phyloP scores from a whole-genome alignment of 2,329 filamentous ascomycete genomes.

The Paraconiothyrium sp. region DNA sequence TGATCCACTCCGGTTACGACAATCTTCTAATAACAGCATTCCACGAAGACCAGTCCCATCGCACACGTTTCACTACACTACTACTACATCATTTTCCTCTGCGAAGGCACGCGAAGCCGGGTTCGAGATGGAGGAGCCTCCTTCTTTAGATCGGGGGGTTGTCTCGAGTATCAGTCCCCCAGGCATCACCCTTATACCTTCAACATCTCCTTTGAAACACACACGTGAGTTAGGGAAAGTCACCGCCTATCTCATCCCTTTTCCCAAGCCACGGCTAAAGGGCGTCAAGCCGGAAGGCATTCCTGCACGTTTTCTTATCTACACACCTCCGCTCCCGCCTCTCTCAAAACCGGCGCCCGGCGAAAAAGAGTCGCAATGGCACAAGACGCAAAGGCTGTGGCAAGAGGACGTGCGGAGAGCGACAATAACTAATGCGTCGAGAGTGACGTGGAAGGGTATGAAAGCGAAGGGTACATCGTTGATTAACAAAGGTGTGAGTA shows the following conservation, averaged over 20 bases:
- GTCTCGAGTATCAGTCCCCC: slow-evolving; percentile 19
- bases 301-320: slow-evolving; percentile 55
- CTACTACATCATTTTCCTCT: slow-evolving; percentile 22
- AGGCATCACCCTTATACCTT: slow-evolving; percentile 29
- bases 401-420: slow-evolving; percentile 56
- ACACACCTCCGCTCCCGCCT: slow-evolving; percentile 56
- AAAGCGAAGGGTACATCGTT: slow-evolving; percentile 54
- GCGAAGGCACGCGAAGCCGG: slow-evolving; percentile 30
- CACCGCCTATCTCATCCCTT: slow-evolving; percentile 56
- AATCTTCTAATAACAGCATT: slow-evolving; percentile 12
- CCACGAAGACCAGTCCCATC: slow-evolving; percentile 14
- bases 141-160: slow-evolving; percentile 9
- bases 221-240: slow-evolving; percentile 54
- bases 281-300: slow-evolving; percentile 43
- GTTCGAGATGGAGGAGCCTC: background rate
- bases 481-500: slow-evolving; percentile 52
- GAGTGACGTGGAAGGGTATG: slow-evolving; percentile 54
- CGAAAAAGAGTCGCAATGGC: slow-evolving; percentile 54
- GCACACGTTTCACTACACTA: background rate
- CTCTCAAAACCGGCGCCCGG: slow-evolving; percentile 52
- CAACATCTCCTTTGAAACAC: slow-evolving; percentile 50
- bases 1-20: slow-evolving; percentile 22
- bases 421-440: slow-evolving; percentile 53
- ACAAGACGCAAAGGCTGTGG: slow-evolving; percentile 58
- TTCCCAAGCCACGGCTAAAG: slow-evolving; percentile 53